Conservation (phyloP, 345 rosid genomes). For the Lumnitzera racemosa region DNA sequence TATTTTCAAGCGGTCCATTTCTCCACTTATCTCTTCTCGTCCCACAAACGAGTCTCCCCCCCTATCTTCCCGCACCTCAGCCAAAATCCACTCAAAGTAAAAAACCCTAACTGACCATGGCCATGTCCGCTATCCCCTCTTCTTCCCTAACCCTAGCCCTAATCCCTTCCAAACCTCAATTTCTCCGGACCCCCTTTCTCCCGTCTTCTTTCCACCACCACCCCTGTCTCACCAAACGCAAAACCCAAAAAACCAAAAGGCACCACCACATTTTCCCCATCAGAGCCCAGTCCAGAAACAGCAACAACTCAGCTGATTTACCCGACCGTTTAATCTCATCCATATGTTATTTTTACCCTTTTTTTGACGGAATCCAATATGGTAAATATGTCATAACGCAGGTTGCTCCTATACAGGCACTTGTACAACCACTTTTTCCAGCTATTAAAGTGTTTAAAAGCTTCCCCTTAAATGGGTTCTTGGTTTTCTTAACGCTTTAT, state of each 20-base stretch:
- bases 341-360: slow-evolving; percentile 82
- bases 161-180: slow-evolving; percentile 8
- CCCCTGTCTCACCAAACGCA: slow-evolving; percentile 17
- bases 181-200: no score
- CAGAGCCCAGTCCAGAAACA: slow-evolving; percentile 36
- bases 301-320: slow-evolving; percentile 54
- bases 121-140: slow-evolving; percentile 22
- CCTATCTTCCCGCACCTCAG: no score
- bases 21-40: no score
- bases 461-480: slow-evolving; percentile 81
- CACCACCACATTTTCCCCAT: slow-evolving; percentile 2
- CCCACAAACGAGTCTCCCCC: no score
- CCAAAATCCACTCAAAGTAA: background rate
- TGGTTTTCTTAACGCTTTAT: slow-evolving; percentile 50
- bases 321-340: slow-evolving; percentile 87
- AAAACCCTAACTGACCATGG: slow-evolving; percentile 7
- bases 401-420: slow-evolving; percentile 50
- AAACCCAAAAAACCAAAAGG: slow-evolving; percentile 14
- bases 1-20: no score
- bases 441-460: slow-evolving; percentile 66
- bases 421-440: slow-evolving; percentile 73
- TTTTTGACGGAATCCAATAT: slow-evolving; percentile 87
- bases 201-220: no score
- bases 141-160: no score
- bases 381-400: slow-evolving; percentile 80